Evolutionary conservation across 2,329 filamentous ascomycete species (phyloP), one percentile per base, ranked within the genome.

Genomic region (Colletotrichum sp.): DNA sequence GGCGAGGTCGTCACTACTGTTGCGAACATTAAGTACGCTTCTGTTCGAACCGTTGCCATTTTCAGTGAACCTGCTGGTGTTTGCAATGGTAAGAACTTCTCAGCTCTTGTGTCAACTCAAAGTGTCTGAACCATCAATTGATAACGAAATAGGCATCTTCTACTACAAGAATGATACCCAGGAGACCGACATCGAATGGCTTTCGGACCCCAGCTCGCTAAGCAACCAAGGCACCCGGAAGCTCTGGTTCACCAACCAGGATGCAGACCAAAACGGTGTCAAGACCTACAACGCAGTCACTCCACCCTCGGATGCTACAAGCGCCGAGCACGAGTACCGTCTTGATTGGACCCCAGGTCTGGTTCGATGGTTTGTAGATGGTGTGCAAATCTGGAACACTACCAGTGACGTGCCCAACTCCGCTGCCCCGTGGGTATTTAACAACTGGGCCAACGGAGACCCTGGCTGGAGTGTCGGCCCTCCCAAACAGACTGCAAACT

Each of bases 371-470:
- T 83, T 78, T 18, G 75, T 83, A 2, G 82, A 83, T 14, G 81
- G 81, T 0, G 77, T 71, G 1, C 78, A 81, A 68, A 52, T 78
- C 4, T 83, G 79, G 78, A 72, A 78, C 59, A 82, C 82, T 0
- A 82, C 70, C 7, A 34, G 74, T 48, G 79, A 83, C 18, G 81
- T 82, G 1, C 82, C 82, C 0, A 81, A 28, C 10, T 59, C 77
- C 0, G 34, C 78, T 30, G 82, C 82, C 0, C 75, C 80, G 13
- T 83, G 82, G 81, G 71, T 83, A 7, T 82, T 80, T 60, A 83
- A 83, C 65, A 83, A 83, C 75, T 83, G 82, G 82, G 79, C 82
- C 2, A 83, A 81, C 36, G 82, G 82, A 9, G 80, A 83, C 30
- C 74, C 77, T 34, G 79, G 79, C 9, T 83, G 82, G 82, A 82